A percentile compares a stretch with the other conserved stretches of the same genome.
Evolutionary conservation across 176 grass and related monocot genomes (phyloP).

Genomic region (Avena sativa): DNA sequence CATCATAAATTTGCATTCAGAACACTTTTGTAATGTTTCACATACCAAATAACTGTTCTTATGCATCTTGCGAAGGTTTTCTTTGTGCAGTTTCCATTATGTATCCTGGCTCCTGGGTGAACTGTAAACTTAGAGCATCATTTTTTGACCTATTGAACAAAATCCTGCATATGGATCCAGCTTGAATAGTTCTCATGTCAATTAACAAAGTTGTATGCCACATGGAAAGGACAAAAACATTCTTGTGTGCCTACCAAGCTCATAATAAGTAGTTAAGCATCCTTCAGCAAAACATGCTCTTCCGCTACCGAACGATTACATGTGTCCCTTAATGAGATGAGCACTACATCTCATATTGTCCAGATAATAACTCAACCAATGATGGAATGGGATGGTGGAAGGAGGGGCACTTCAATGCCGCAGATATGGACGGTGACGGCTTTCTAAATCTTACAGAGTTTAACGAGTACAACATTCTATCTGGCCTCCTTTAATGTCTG

Average conservation of each 20-base stretch:
- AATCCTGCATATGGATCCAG: background rate
- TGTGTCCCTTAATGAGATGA: conserved; percentile 23
- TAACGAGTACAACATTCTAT: conserved; percentile 71
- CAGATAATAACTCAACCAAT: conserved; percentile 82
- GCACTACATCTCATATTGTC: conserved; percentile 38
- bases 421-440: conserved; percentile 73
- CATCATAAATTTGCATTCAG: background rate
- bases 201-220: background rate
- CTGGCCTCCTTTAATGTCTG: conserved; percentile 16
- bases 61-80: background rate
- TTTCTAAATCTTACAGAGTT: conserved; percentile 90
- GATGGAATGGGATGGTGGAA: conserved; percentile 93
- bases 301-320: conserved; percentile 1
- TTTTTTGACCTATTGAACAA: conserved; percentile 1
- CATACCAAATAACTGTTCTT: background rate
- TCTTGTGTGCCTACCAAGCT: background rate
- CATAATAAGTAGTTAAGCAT: conserved; percentile 19
- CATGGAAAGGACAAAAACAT: background rate
- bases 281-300: background rate
- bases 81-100: conserved; percentile 9
- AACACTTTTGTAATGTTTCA: conserved; percentile 17
- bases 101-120: background rate
- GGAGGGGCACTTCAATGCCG: conserved; percentile 81
- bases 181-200: conserved; percentile 36
- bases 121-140: background rate